A percentile compares a stretch with the other conserved stretches of the same genome.
Conservation (phyloP, 192 early-diverging fungal species). For the Diversispora eburnea region DNA sequence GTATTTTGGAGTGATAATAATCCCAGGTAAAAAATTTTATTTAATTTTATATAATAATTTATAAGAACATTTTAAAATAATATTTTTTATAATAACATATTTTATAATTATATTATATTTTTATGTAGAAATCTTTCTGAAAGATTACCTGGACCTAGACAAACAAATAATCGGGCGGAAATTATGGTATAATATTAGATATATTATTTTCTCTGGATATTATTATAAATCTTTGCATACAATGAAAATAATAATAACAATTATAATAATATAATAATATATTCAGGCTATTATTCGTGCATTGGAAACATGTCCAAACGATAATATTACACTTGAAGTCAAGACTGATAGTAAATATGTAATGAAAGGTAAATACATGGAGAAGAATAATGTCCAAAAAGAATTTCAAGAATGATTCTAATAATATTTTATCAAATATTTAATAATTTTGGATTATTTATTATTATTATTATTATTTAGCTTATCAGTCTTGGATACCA, state of each 20-base stretch:
- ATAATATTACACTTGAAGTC: slow-evolving; percentile 50
- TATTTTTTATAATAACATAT: no score
- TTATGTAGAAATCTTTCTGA: slow-evolving; percentile 57
- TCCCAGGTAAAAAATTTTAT: slow-evolving; percentile 45
- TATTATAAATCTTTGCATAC: not conserved
- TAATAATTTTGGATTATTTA: not conserved
- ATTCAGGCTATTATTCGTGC: slow-evolving; percentile 56
- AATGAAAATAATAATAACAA: not conserved
- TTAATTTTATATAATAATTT: slow-evolving; percentile 6
- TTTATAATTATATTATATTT: not conserved
- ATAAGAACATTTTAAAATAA: not conserved
- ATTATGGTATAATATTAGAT: slow-evolving; percentile 41
- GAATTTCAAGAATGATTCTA: not conserved
- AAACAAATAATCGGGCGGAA: slow-evolving; percentile 77
- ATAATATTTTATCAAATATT: not conserved
- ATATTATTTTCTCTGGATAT: not conserved
- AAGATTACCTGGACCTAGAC: slow-evolving; percentile 43
- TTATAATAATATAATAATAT: not conserved
- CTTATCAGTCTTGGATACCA: slow-evolving; percentile 63
- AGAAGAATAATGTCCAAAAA: not conserved
- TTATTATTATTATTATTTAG: slow-evolving; percentile 27
- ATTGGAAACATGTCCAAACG: slow-evolving; percentile 41
- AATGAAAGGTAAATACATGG: slow-evolving; percentile 48
- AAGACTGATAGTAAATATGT: slow-evolving; percentile 77
- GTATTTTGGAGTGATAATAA: slow-evolving; percentile 77